Conservation (phyloP, 768 basidiomycete genomes). For the Pisolithus marmoratus region DNA sequence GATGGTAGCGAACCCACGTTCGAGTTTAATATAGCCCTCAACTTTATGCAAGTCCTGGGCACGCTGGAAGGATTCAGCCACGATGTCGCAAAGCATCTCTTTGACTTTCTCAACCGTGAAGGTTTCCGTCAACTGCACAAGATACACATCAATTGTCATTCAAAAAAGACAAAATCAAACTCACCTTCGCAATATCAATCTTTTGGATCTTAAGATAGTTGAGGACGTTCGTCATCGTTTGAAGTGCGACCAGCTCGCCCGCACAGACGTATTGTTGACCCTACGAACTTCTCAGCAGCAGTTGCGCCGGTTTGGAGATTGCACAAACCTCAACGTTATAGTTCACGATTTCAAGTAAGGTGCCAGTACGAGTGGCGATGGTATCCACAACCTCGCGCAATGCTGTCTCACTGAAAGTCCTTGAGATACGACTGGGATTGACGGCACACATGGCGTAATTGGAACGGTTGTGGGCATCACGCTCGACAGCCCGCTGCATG, state of each 20-base stretch:
- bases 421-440: constrained; percentile 92
- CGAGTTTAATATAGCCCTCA: constrained; percentile 88
- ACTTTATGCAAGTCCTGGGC: constrained; percentile 73
- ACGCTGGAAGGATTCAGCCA: constrained; percentile 71
- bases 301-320: neutral
- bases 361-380: constrained; percentile 69
- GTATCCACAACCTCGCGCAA: constrained; percentile 96
- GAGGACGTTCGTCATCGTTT: constrained; percentile 91
- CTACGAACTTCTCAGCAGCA: constrained; percentile 33
- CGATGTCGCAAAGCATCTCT: constrained; percentile 91
- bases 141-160: neutral
- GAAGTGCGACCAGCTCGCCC: constrained; percentile 89
- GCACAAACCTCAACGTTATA: constrained; percentile 79
- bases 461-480: constrained; percentile 86
- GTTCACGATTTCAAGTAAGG: constrained; percentile 97
- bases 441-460: constrained; percentile 99
- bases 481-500: constrained; percentile 99
- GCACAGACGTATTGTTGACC: constrained; percentile 99
- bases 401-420: constrained; percentile 90
- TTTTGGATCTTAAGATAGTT: constrained; percentile 97
- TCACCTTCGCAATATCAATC: constrained; percentile 83
- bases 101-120: constrained; percentile 91
- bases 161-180: constrained; percentile 2
- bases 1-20: constrained; percentile 95
- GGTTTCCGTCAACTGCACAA: constrained; percentile 70